Conservation (phyloP, 352 stramenopile species). For the Phytophthora sansomeana region DNA sequence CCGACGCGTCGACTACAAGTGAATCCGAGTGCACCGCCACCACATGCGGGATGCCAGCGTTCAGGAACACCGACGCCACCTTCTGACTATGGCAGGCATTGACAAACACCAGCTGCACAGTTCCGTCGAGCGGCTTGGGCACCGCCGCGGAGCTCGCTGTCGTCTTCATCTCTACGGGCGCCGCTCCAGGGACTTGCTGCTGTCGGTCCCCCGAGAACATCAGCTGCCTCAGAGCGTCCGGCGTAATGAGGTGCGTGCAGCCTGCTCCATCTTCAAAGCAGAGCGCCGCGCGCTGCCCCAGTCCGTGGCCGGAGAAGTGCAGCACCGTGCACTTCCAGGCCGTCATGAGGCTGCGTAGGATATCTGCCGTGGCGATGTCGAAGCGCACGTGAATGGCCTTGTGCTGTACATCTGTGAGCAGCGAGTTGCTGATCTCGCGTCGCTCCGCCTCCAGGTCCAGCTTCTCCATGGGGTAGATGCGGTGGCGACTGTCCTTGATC, state of each 20-base stretch:
- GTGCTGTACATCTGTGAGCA: conserved; percentile 75
- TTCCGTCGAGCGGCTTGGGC: conserved; percentile 35
- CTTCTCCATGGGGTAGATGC: conserved; percentile 88
- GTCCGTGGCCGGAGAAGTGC: conserved; percentile 82
- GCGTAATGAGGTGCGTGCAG: conserved; percentile 80
- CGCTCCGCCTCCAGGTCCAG: conserved; percentile 81
- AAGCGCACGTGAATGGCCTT: conserved; percentile 83
- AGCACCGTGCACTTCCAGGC: conserved; percentile 77
- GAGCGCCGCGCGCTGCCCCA: conserved; percentile 70
- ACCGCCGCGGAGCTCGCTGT: background rate
- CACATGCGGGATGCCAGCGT: conserved; percentile 91
- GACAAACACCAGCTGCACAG: conserved; percentile 81
- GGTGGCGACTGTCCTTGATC: conserved; percentile 74
- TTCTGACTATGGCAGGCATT: conserved; percentile 89
- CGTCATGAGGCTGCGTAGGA: conserved; percentile 81
- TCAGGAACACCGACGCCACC: conserved; percentile 89
- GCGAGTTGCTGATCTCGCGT: conserved; percentile 69
- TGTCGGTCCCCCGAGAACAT: conserved; percentile 64
- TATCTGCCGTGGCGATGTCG: conserved; percentile 81
- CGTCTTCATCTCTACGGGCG: conserved; percentile 24
- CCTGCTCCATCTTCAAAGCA: conserved; percentile 84
- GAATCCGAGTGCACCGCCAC: conserved; percentile 89
- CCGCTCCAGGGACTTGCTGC: conserved; percentile 31
- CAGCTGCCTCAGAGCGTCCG: conserved; percentile 65
- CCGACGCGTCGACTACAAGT: conserved; percentile 74